Evolutionary conservation across 257 asterid species (phyloP), one percentile per base, ranked within the genome.

Genomic region (Salvia hispanica): DNA sequence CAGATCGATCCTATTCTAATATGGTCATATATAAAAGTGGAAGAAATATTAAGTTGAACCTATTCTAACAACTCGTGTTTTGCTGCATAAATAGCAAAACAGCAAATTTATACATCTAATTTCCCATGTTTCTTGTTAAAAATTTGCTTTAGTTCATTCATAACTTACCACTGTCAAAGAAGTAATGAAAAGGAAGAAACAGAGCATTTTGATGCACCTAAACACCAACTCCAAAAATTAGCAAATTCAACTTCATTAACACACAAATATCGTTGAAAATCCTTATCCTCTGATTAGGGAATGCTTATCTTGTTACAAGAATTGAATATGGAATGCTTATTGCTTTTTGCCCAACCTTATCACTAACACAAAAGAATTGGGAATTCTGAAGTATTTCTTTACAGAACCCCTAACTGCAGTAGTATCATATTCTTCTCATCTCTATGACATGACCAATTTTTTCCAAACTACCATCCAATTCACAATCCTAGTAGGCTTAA

Each of bases 401-500:
- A 25, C 54, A 45, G 57, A 44, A 70, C 4, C 69, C 52, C 55
- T 25, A 66, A 65, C 25, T 71, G 16, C 31, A 76, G 61, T 66
- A 59, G 50, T 58, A 60, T 53, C 67, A 62, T 37, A 16, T 39
- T 70, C 64, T 63, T 56, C 33, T 65, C 57, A 42, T 54, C 64
- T 59, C 43, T 42, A 33, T 36, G 7, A 37, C 66, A 34, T 55
- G 21, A 47, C 25, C 11, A 43, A 55, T 25, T 52, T n/a, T 14
- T 62, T 31, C 59, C 37, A 37, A 73, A 56, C 40, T 60, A 40
- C 55, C 9, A 25, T 67, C 52, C 64, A 70, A 60, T 50, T 59
- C 73, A 53, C 67, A 40, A 43, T 53, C 52, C 51, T 25, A 14
- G 36, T 47, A 28, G 21, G 71, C 73, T 54, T n/a, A 69, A 62